Percentiles rank a stretch among this genome's conserved stretches.
Evolutionary conservation across 495 filamentous ascomycete genomes (phyloP).

Genomic region (Patellaria atrata): DNA sequence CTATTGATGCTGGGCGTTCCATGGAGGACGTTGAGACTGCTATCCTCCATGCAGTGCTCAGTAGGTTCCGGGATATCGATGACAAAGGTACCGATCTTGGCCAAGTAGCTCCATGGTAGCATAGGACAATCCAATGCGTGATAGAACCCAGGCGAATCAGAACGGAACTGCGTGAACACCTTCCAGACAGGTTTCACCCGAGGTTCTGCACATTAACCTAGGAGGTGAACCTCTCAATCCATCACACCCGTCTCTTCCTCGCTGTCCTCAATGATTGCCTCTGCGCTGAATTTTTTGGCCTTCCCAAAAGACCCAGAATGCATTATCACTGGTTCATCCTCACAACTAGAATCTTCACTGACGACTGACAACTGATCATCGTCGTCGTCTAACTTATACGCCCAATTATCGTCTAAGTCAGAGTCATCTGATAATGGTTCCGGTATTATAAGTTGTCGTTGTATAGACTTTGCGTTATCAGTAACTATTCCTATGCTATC

Average conservation of each 20-base stretch:
- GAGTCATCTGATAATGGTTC: too few relatives aligned
- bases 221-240: constrained; percentile 2
- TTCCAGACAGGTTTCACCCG: too few relatives aligned
- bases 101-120: too few relatives aligned
- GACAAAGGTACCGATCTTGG: too few relatives aligned
- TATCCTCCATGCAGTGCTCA: constrained; percentile 48
- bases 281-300: constrained; percentile 1
- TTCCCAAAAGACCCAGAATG: constrained; percentile 2
- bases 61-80: too few relatives aligned
- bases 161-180: too few relatives aligned
- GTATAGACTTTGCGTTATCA: too few relatives aligned
- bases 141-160: too few relatives aligned
- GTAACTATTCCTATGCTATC: constrained; percentile 8
- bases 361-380: constrained; percentile 4
- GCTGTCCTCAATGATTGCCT: constrained; percentile 46
- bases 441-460: too few relatives aligned
- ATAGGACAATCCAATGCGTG: too few relatives aligned
- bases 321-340: constrained; percentile 1
- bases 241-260: constrained; percentile 43
- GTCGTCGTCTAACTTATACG: constrained; percentile 10
- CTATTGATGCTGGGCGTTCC: constrained; percentile 37
- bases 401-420: constrained; percentile 13
- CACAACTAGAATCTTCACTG: constrained; percentile 3
- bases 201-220: too few relatives aligned
- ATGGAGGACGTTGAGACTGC: constrained; percentile 24